These are phyloP conservation scores for Candida anutae DNA, from an alignment of 1,139 yeast species.

Conservation along the genomic window DNA sequence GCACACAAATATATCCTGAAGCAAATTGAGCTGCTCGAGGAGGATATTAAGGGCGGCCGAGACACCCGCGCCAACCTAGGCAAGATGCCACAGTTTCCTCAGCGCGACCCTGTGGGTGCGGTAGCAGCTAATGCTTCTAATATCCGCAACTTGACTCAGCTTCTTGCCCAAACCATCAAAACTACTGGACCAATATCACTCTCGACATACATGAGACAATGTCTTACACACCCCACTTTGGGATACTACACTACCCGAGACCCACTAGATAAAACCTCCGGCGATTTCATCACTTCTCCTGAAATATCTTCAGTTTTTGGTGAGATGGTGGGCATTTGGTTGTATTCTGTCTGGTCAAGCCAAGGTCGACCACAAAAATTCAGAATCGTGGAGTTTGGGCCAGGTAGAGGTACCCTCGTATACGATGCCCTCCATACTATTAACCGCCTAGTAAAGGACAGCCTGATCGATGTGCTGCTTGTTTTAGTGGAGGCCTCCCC, in stretches of 20 bases:
- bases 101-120: slow-evolving; percentile 7
- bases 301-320: slow-evolving; percentile 87
- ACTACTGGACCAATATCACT: slow-evolving; percentile 73
- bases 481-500: slow-evolving; percentile 69
- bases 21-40: slow-evolving; percentile 28
- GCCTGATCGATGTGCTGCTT: slow-evolving; percentile 30
- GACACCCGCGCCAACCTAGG: slow-evolving; percentile 30
- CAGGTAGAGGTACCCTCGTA: slow-evolving; percentile 79
- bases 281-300: slow-evolving; percentile 82
- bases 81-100: slow-evolving; percentile 31
- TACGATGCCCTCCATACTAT: slow-evolving; percentile 50
- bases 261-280: slow-evolving; percentile 54
- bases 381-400: slow-evolving; percentile 77
- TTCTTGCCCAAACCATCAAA: slow-evolving; percentile 48
- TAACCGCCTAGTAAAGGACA: slow-evolving; percentile 29
- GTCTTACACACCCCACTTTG: slow-evolving; percentile 67
- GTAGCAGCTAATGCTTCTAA: slow-evolving; percentile 4
- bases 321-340: slow-evolving; percentile 77
- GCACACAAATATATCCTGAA: slow-evolving; percentile 28
- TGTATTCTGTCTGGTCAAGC: slow-evolving; percentile 49
- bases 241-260: slow-evolving; percentile 79
- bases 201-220: slow-evolving; percentile 74
- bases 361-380: slow-evolving; percentile 46
- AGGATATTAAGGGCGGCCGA: slow-evolving; percentile 32
- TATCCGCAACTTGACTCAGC: slow-evolving; percentile 26